These are phyloP conservation scores for Zygoascus ofunaensis DNA, from an alignment of 805 yeast genomes.

Conservation along the genomic window DNA sequence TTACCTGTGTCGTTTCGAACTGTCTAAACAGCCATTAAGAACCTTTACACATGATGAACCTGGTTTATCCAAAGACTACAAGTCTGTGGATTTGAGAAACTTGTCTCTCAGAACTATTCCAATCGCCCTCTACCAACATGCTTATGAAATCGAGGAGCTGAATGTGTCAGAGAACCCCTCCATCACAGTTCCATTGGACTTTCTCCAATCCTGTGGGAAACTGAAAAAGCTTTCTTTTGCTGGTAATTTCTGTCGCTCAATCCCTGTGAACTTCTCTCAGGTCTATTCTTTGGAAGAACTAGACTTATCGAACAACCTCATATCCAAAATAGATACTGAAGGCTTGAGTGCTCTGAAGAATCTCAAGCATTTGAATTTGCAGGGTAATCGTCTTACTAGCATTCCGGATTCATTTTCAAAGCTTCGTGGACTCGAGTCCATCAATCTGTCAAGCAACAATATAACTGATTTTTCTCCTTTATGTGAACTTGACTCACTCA, in stretches of 20 bases:
- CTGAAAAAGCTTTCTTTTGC: constrained; percentile 59
- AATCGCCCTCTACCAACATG: constrained; percentile 66
- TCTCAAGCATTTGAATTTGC: constrained; percentile 52
- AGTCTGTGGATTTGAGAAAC: constrained; percentile 62
- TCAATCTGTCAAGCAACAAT: constrained; percentile 75
- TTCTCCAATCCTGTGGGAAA: constrained; percentile 71
- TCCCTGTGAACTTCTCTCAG: constrained; percentile 66
- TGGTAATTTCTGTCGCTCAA: constrained; percentile 59
- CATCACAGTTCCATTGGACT: constrained; percentile 72
- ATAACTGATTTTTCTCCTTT: constrained; percentile 45
- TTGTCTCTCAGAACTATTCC: constrained; percentile 79
- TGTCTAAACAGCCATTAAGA: constrained; percentile 53
- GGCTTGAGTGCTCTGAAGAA: constrained; percentile 44
- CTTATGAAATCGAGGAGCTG: constrained; percentile 69
- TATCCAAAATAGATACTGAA: constrained; percentile 40
- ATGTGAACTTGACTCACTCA: constrained; percentile 47
- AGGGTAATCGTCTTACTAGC: constrained; percentile 60
- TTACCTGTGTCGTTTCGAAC: constrained; percentile 69
- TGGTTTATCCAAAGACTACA: constrained; percentile 55
- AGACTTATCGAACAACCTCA: constrained; percentile 70
- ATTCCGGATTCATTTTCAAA: constrained; percentile 56
- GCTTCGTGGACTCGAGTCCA: constrained; percentile 41
- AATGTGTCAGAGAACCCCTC: constrained; percentile 86
- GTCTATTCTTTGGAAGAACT: constrained; percentile 58
- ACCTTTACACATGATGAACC: constrained; percentile 62